Evolutionary conservation across 2,329 filamentous ascomycete genomes (phyloP).

Genomic region (Penicillium sp.): DNA sequence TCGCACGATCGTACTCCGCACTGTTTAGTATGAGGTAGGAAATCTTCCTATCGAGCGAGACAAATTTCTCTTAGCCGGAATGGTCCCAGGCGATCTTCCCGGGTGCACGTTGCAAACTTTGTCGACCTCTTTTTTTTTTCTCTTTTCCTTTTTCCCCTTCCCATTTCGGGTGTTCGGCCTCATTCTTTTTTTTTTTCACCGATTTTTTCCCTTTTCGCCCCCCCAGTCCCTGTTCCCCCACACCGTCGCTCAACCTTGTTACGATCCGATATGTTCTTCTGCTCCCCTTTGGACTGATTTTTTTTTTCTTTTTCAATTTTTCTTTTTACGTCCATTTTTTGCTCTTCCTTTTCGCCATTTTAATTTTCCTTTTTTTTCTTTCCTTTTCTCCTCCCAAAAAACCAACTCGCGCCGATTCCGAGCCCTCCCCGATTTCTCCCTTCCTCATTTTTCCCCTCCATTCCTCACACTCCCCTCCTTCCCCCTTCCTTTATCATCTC

Average conservation of each 20-base stretch:
- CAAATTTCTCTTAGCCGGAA: background rate
- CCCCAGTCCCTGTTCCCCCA: constrained; percentile 21
- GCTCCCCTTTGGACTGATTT: constrained; percentile 13
- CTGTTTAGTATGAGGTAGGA: background rate
- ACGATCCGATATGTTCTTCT: constrained; percentile 17
- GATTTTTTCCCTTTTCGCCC: constrained; percentile 32
- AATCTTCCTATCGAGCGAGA: background rate
- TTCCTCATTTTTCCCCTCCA: constrained; percentile 32
- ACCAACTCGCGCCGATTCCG: constrained; percentile 25
- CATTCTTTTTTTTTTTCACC: constrained; percentile 21
- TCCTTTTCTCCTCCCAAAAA: constrained; percentile 23
- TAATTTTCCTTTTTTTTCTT: constrained; percentile 26
- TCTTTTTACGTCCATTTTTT: constrained; percentile 26
- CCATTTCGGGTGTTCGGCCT: constrained; percentile 15
- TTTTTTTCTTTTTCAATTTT: constrained; percentile 27
- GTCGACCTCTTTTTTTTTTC: background rate
- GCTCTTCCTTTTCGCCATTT: constrained; percentile 23
- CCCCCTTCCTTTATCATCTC: constrained; percentile 27
- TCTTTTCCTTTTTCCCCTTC: constrained; percentile 17
- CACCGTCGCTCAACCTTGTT: constrained; percentile 16
- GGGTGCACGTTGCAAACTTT: constrained; percentile 13
- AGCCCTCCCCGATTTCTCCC: constrained; percentile 35
- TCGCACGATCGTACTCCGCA: background rate
- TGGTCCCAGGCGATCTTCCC: constrained; percentile 14
- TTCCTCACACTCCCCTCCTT: constrained; percentile 27